Conservation (phyloP, 2,329 filamentous ascomycete genomes). For the Hypoxylon sp. region DNA sequence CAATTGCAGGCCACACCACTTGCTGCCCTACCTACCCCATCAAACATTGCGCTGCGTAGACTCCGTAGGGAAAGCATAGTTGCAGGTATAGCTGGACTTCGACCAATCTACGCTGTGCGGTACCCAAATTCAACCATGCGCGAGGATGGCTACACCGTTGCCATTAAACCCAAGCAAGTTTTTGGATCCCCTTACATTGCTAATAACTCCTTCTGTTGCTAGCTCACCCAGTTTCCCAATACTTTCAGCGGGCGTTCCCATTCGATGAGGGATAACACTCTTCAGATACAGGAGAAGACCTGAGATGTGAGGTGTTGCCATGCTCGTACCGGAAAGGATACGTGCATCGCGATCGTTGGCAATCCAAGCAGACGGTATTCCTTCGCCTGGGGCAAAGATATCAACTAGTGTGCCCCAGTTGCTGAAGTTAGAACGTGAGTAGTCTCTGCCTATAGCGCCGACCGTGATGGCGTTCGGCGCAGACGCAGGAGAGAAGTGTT, state of each 20-base stretch:
- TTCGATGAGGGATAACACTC: slow-evolving; percentile 34
- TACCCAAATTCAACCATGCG: slow-evolving; percentile 3
- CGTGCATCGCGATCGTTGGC: slow-evolving; percentile 51
- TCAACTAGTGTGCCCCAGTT: slow-evolving; percentile 62
- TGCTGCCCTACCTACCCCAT: no score
- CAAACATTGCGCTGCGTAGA: no score
- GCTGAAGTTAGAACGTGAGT: slow-evolving; percentile 58
- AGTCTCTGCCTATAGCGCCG: slow-evolving; percentile 58
- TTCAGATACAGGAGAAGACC: slow-evolving; percentile 64
- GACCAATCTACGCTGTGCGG: not conserved
- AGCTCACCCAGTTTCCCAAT: slow-evolving; percentile 28
- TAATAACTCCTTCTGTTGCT: slow-evolving; percentile 23
- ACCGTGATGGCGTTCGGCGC: slow-evolving; percentile 63
- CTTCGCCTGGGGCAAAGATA: slow-evolving; percentile 58
- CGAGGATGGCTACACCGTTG: slow-evolving; percentile 27
- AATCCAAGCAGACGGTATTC: slow-evolving; percentile 59
- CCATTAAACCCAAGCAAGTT: slow-evolving; percentile 38
- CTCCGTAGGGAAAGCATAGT: not conserved
- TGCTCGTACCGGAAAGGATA: slow-evolving; percentile 63
- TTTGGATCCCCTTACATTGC: slow-evolving; percentile 23
- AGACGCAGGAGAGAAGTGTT: slow-evolving; percentile 60
- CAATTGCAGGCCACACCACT: no score
- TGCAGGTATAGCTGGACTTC: not conserved
- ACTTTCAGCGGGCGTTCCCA: slow-evolving; percentile 24
- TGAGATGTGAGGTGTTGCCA: slow-evolving; percentile 66